Evolutionary conservation across 345 rosid species (phyloP).

Genomic region (Gossypium raimondii): DNA sequence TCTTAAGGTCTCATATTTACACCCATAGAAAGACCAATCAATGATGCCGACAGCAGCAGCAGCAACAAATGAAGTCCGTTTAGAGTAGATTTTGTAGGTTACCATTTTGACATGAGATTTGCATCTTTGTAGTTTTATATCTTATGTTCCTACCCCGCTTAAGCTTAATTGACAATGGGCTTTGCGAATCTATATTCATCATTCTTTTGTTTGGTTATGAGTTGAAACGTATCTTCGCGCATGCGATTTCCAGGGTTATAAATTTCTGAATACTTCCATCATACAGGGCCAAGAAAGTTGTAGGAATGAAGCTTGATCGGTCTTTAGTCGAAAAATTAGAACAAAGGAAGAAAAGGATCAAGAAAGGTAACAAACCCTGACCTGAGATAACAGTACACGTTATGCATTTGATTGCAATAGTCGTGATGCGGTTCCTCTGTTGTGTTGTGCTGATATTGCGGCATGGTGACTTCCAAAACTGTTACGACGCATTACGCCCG

Average conservation of each 20-base stretch:
- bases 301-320: not conserved
- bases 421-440: too few species aligned
- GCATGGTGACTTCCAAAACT: too few species aligned
- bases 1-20: slow-evolving; percentile 24
- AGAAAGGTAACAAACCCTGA: not conserved
- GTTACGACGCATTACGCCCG: too few species aligned
- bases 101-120: not conserved
- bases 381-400: not conserved
- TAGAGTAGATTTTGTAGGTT: slow-evolving; percentile 8
- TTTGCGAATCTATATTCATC: not conserved
- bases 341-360: not conserved
- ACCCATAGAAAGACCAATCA: not conserved
- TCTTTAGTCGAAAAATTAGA: not conserved
- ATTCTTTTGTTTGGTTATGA: slow-evolving; percentile 1
- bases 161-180: slow-evolving; percentile 18
- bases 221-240: not conserved
- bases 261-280: not conserved
- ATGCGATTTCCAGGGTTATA: not conserved
- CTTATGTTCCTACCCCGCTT: not conserved
- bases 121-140: slow-evolving; percentile 16
- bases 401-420: too few species aligned
- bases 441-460: too few species aligned
- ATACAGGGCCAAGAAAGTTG: not conserved
- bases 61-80: slow-evolving; percentile 7
- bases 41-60: not conserved